Evolutionary conservation across 306 rosid genomes (phyloP).

Genomic region (Ceratonia siliqua): DNA sequence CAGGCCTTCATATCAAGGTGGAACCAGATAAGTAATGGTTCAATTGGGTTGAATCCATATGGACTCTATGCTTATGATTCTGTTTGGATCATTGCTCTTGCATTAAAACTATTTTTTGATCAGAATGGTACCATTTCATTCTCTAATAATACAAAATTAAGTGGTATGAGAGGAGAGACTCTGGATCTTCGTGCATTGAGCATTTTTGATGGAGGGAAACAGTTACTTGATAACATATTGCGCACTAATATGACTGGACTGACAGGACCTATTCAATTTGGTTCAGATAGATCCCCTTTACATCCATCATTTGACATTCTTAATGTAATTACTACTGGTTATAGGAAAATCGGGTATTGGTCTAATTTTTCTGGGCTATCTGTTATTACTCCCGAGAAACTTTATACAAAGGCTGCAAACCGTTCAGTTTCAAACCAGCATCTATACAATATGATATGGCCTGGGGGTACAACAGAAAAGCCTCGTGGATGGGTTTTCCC

Average conservation of each 20-base stretch:
- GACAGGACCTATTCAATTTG: conserved; percentile 59
- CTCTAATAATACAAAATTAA: conserved; percentile 55
- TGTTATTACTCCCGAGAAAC: conserved; percentile 53
- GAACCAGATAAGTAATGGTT: conserved; percentile 44
- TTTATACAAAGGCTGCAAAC: conserved; percentile 50
- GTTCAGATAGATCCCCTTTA: conserved; percentile 48
- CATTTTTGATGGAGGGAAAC: conserved; percentile 64
- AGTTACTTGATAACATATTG: conserved; percentile 54
- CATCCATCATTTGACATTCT: conserved; percentile 68
- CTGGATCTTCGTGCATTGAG: conserved; percentile 58
- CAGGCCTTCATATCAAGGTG: conserved; percentile 65
- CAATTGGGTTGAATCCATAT: conserved; percentile 54
- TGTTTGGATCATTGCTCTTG: conserved; percentile 75
- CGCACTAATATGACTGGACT: conserved; percentile 61
- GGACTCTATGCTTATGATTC: conserved; percentile 79
- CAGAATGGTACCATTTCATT: conserved; percentile 61
- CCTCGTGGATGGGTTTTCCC: conserved; percentile 95
- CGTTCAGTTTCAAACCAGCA: conserved; percentile 51
- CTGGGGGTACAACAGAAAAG: conserved; percentile 57
- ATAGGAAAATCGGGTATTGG: conserved; percentile 72
- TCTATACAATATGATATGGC: conserved; percentile 56
- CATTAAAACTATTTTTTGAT: conserved; percentile 54
- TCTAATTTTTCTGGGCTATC: conserved; percentile 78
- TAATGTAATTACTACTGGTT: conserved; percentile 54
- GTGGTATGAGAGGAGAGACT: conserved; percentile 22